phyloP scores from a whole-genome alignment of 2,329 filamentous ascomycete species.

The Drechslerella dactyloides region DNA sequence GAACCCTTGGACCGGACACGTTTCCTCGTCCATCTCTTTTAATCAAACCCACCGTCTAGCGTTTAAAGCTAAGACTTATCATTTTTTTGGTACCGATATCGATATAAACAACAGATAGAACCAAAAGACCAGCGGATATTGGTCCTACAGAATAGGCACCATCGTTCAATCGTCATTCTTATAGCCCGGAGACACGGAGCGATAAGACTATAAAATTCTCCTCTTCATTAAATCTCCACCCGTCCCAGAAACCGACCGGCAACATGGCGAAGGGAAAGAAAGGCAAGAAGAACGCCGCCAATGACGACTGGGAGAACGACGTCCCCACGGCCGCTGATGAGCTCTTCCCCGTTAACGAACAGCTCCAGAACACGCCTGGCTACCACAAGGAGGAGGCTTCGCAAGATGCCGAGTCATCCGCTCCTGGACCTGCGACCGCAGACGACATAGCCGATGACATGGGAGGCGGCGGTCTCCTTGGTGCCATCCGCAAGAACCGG shows the following conservation, averaged over 20 bases:
- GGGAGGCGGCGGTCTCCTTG: constrained; percentile 72
- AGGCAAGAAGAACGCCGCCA: constrained; percentile 53
- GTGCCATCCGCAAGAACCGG: constrained; percentile 79
- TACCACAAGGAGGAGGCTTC: constrained; percentile 73
- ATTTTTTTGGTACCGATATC: not conserved
- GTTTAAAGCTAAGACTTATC: not conserved
- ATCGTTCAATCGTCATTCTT: too few species aligned
- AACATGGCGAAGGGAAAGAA: constrained; percentile 53
- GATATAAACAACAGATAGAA: not conserved
- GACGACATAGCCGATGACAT: constrained; percentile 65
- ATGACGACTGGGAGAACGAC: constrained; percentile 54
- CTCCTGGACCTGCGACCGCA: constrained; percentile 65
- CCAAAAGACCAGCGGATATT: not conserved
- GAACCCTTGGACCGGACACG: constrained; percentile 29
- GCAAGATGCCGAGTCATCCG: constrained; percentile 75
- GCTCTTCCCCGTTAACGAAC: constrained; percentile 36
- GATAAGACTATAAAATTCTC: not conserved
- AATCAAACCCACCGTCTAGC: not conserved
- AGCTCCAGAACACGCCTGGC: constrained; percentile 51
- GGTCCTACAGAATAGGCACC: not conserved
- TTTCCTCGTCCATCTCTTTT: constrained; percentile 30
- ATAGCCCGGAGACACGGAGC: too few species aligned
- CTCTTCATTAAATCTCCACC: not conserved
- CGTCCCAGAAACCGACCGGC: not conserved
- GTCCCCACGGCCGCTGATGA: constrained; percentile 43